phyloP scores from a whole-genome alignment of 345 rosid species.

The Brassica juncea region DNA sequence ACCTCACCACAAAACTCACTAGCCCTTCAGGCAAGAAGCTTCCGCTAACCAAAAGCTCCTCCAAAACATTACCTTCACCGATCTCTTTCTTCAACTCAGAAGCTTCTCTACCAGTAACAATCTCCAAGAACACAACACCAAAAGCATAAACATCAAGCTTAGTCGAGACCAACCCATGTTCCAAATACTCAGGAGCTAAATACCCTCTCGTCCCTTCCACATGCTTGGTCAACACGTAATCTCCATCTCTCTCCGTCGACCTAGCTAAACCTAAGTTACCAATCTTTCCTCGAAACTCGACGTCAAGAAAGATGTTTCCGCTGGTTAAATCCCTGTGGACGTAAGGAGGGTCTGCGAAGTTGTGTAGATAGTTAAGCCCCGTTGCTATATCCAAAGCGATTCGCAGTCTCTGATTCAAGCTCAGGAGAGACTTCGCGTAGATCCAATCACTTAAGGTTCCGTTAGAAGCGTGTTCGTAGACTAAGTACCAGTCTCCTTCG shows the following conservation, averaged over 20 bases:
- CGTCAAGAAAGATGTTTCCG: constrained; percentile 69
- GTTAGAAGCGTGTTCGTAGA: constrained; percentile 68
- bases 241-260: constrained; percentile 51
- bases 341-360: constrained; percentile 47
- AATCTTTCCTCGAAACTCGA: constrained; percentile 76
- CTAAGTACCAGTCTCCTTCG: constrained; percentile 70
- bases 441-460: constrained; percentile 80
- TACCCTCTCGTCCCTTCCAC: constrained; percentile 83
- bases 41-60: constrained; percentile 49
- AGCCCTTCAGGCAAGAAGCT: constrained; percentile 51
- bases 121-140: constrained; percentile 71
- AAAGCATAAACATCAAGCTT: constrained; percentile 85
- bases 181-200: constrained; percentile 86
- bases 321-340: constrained; percentile 68
- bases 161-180: constrained; percentile 68
- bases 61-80: constrained; percentile 26
- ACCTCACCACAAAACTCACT: constrained; percentile 40
- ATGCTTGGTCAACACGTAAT: constrained; percentile 70
- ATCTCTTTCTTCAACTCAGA: constrained; percentile 43
- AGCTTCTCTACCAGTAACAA: constrained; percentile 64
- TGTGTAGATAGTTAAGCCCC: constrained; percentile 81
- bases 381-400: constrained; percentile 70
- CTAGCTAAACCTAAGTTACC: constrained; percentile 78
- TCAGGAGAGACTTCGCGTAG: constrained; percentile 44
- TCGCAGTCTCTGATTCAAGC: constrained; percentile 60